phyloP scores from a whole-genome alignment of 768 basidiomycete species.

The Lyophyllum atratum region DNA sequence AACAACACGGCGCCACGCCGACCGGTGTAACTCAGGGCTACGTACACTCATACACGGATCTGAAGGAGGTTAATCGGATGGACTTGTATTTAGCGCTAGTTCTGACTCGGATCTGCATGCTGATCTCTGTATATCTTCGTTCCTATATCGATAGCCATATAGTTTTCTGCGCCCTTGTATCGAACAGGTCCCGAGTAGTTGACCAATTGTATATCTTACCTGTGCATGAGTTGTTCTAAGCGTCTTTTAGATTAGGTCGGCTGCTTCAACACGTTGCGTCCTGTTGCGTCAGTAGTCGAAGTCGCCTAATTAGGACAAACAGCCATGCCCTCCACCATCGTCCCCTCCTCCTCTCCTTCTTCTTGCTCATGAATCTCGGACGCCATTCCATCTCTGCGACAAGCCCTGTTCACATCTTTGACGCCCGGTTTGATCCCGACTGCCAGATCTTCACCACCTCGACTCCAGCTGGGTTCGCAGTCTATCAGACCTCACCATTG shows the following conservation, averaged over 20 bases:
- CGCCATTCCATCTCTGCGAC: slow-evolving; percentile 82
- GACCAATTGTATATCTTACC: slow-evolving; percentile 4
- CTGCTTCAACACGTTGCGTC: slow-evolving; percentile 10
- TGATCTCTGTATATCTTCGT: slow-evolving; percentile 13
- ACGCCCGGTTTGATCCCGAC: slow-evolving; percentile 81
- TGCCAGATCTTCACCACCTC: slow-evolving; percentile 79
- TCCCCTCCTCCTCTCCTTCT: slow-evolving; percentile 10
- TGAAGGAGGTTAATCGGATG: slow-evolving; percentile 4
- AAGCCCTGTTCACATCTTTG: slow-evolving; percentile 70
- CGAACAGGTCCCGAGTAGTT: slow-evolving; percentile 7
- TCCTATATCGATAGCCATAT: slow-evolving; percentile 4
- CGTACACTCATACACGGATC: not conserved
- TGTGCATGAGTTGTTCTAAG: slow-evolving; percentile 11
- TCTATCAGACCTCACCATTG: slow-evolving; percentile 78
- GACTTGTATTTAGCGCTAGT: slow-evolving; percentile 1
- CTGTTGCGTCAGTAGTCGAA: slow-evolving; percentile 9
- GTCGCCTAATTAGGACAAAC: slow-evolving; percentile 20
- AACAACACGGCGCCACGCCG: slow-evolving; percentile 25
- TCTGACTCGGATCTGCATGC: slow-evolving; percentile 1
- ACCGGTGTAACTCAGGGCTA: slow-evolving; percentile 9
- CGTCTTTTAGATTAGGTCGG: slow-evolving; percentile 1
- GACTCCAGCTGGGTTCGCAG: slow-evolving; percentile 80
- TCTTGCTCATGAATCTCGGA: slow-evolving; percentile 75
- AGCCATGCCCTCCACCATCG: slow-evolving; percentile 16
- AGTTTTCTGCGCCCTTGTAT: slow-evolving; percentile 9